phyloP scores from a whole-genome alignment of 202 grass and related monocot genomes.

The Dendrocalamus latiflorus region DNA sequence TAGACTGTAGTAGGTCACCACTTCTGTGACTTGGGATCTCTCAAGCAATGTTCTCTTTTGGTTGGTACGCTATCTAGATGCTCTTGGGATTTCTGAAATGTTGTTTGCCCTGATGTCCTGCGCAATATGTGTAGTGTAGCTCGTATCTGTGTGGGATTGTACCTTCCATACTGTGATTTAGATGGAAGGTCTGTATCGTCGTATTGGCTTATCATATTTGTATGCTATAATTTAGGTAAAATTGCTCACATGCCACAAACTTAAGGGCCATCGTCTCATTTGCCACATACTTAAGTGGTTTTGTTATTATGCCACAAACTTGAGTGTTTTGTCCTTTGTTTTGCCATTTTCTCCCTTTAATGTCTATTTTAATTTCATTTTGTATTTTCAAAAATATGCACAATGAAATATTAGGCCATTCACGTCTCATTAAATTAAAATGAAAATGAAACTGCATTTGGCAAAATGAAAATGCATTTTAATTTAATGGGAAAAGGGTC shows the following conservation, averaged over 20 bases:
- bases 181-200: neutral
- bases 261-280: neutral
- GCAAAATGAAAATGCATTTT: no score
- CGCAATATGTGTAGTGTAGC: neutral
- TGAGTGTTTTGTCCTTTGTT: no score
- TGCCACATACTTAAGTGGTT: no score
- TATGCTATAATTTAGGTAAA: neutral
- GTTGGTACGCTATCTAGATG: neutral
- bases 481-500: no score
- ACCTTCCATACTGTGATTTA: neutral
- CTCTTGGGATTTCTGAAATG: neutral
- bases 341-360: no score
- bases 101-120: neutral
- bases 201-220: neutral
- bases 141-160: neutral
- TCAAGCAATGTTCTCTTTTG: neutral
- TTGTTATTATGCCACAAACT: no score
- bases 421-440: no score
- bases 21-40: slow-evolving; percentile 30
- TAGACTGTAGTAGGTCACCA: slow-evolving; percentile 14
- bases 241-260: neutral
- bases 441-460: no score
- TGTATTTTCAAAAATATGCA: no score
- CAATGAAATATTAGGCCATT: no score
- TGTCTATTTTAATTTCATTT: no score